Evolutionary conservation across 2,329 filamentous ascomycete species (phyloP).

Genomic region (Gliomastix tumulicola): DNA sequence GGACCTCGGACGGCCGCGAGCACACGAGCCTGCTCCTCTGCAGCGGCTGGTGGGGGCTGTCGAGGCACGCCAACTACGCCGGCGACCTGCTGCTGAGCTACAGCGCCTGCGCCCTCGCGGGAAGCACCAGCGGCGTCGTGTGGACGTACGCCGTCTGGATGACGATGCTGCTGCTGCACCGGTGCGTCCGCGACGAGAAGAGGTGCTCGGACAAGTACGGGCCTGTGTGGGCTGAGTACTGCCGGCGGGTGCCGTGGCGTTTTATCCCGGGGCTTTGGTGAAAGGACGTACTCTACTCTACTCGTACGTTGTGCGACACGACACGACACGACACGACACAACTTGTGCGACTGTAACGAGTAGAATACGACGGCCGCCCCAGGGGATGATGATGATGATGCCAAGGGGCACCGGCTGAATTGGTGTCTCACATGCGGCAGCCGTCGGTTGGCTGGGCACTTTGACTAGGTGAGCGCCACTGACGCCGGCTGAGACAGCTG

Average conservation of each 20-base stretch:
- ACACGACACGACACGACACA: too few species aligned
- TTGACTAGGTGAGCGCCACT: too few species aligned
- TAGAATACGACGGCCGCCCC: too few species aligned
- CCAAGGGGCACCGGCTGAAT: too few species aligned
- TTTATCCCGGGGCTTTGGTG: constrained; percentile 25
- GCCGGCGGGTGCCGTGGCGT: constrained; percentile 29
- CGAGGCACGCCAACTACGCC: constrained; percentile 18
- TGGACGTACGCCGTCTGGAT: constrained; percentile 39
- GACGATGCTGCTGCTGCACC: constrained; percentile 32
- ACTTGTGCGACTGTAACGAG: too few species aligned
- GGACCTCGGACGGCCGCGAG: constrained; percentile 29
- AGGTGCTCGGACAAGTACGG: constrained; percentile 37
- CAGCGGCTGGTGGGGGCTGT: constrained; percentile 20
- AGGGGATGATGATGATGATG: too few species aligned
- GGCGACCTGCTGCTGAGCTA: constrained; percentile 21
- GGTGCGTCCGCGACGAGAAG: constrained; percentile 36
- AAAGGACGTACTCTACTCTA: too few species aligned
- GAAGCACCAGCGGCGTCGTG: constrained; percentile 25
- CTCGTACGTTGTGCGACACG: too few species aligned
- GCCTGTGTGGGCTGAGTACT: constrained; percentile 33
- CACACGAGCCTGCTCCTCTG: constrained; percentile 22
- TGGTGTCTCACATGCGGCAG: too few species aligned
- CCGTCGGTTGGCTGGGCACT: too few species aligned
- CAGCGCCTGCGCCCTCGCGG: constrained; percentile 32
- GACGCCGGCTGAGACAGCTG: too few species aligned